Percentiles rank a stretch among this genome's conserved stretches.
Evolutionary conservation across 2,329 filamentous ascomycete species (phyloP).

Genomic region (Arthrobotrys sinensis): DNA sequence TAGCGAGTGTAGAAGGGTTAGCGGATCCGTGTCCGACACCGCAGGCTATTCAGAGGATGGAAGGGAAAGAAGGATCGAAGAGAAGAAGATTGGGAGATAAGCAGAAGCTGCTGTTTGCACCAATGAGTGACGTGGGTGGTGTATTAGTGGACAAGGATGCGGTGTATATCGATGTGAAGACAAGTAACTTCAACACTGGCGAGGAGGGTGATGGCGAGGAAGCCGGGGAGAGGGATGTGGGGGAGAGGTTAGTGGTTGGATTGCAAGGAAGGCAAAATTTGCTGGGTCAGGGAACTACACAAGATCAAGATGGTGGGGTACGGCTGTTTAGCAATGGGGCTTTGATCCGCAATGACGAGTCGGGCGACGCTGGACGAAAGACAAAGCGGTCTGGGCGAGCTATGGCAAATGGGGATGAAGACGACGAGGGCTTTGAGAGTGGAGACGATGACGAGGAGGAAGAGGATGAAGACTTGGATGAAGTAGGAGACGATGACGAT

Average conservation of each 20-base stretch:
- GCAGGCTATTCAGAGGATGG: conserved; percentile 85
- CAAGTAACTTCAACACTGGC: conserved; percentile 75
- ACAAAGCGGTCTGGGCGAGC: conserved; percentile 74
- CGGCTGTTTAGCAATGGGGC: conserved; percentile 87
- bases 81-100: conserved; percentile 91
- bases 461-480: conserved; percentile 75
- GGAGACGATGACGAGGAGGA: conserved; percentile 70
- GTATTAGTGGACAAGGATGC: conserved; percentile 97
- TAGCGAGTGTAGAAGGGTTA: conserved; percentile 85
- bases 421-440: conserved; percentile 69
- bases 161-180: conserved; percentile 86
- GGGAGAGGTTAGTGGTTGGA: conserved; percentile 93
- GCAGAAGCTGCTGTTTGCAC: conserved; percentile 94
- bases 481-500: conserved; percentile 72
- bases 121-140: conserved; percentile 97
- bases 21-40: conserved; percentile 97
- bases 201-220: conserved; percentile 73
- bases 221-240: conserved; percentile 84
- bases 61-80: conserved; percentile 79
- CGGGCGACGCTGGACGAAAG: conserved; percentile 75
- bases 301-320: conserved; percentile 77
- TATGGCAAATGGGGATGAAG: conserved; percentile 71
- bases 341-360: conserved; percentile 74
- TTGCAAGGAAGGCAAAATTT: conserved; percentile 86
- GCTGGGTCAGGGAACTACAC: conserved; percentile 77